Percentiles rank a stretch among this genome's conserved stretches.
Conservation (phyloP, 805 yeast genomes). For the Kazachstania africana region DNA sequence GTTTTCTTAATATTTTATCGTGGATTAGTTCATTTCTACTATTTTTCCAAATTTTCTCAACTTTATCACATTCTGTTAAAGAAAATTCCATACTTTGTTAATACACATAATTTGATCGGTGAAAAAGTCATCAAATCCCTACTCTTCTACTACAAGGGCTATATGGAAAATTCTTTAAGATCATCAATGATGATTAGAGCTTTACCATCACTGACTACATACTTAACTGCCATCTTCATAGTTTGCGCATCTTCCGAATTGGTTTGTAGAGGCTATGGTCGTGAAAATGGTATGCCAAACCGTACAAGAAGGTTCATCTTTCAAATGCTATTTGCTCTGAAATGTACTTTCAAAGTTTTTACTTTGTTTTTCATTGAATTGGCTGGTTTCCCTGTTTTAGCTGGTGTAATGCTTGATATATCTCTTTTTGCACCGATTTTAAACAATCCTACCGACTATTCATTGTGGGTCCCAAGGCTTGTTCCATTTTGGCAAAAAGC, state of each 20-base stretch:
- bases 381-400: conserved; percentile 72
- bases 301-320: conserved; percentile 37
- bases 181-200: conserved; percentile 16
- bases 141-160: conserved; percentile 10
- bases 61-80: conserved; percentile 2
- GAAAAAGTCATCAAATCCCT: conserved; percentile 4
- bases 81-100: conserved; percentile 2
- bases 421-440: conserved; percentile 32
- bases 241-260: conserved; percentile 17
- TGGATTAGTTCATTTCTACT: conserved; percentile 8
- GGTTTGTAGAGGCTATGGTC: conserved; percentile 17
- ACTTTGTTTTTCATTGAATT: conserved; percentile 67
- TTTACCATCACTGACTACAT: conserved; percentile 22
- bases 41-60: conserved; percentile 2
- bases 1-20: conserved; percentile 5
- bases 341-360: conserved; percentile 63
- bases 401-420: conserved; percentile 69
- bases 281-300: conserved; percentile 21
- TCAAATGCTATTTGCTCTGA: conserved; percentile 40
- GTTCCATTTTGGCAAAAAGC: conserved; percentile 17
- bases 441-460: conserved; percentile 6
- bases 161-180: conserved; percentile 10
- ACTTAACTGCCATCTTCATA: conserved; percentile 14
- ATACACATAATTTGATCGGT: conserved; percentile 8
- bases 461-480: conserved; percentile 15